Percentiles rank a stretch among this genome's conserved stretches.
phyloP scores from a whole-genome alignment of 2,329 filamentous ascomycete genomes.

The Paracoccidioides lutzii region DNA sequence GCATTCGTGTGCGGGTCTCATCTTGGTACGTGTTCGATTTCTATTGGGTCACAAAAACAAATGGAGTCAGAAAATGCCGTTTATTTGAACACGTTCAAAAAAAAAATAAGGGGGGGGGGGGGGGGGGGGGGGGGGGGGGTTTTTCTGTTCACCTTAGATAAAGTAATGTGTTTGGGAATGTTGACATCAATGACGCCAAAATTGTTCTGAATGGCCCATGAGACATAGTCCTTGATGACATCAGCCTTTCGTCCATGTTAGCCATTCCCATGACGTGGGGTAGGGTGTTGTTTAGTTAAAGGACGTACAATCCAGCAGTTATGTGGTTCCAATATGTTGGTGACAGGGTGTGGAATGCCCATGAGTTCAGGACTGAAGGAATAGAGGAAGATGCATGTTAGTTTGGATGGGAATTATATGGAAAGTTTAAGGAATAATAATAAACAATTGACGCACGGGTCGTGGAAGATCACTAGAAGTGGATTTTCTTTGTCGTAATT shows the following conservation, averaged over 20 bases:
- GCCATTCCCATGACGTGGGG: not conserved
- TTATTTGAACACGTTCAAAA: conserved; percentile 9
- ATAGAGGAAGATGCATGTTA: conserved; percentile 3
- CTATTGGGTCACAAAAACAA: not conserved
- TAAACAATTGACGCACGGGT: conserved; percentile 49
- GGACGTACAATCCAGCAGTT: conserved; percentile 73
- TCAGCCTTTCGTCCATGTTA: conserved; percentile 51
- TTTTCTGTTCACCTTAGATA: conserved; percentile 42
- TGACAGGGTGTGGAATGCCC: conserved; percentile 54
- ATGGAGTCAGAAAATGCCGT: conserved; percentile 11
- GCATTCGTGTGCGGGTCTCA: conserved; percentile 38
- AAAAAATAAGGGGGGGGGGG: too few species aligned
- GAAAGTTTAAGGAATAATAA: not conserved
- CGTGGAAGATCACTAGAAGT: conserved; percentile 77
- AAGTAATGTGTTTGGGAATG: conserved; percentile 63
- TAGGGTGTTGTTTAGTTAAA: conserved; percentile 7
- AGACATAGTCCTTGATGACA: conserved; percentile 64
- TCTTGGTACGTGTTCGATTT: conserved; percentile 29
- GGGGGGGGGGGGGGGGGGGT: too few species aligned
- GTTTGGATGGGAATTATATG: conserved; percentile 7
- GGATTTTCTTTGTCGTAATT: conserved; percentile 53
- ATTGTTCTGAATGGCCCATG: conserved; percentile 63
- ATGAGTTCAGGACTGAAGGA: conserved; percentile 53
- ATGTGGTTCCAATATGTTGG: conserved; percentile 63
- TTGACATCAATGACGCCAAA: conserved; percentile 89